Percentiles rank a stretch among this genome's conserved stretches.
Evolutionary conservation across 1,284 basidiomycete genomes (phyloP).

Genomic region (Sphaerobolus stellatus): DNA sequence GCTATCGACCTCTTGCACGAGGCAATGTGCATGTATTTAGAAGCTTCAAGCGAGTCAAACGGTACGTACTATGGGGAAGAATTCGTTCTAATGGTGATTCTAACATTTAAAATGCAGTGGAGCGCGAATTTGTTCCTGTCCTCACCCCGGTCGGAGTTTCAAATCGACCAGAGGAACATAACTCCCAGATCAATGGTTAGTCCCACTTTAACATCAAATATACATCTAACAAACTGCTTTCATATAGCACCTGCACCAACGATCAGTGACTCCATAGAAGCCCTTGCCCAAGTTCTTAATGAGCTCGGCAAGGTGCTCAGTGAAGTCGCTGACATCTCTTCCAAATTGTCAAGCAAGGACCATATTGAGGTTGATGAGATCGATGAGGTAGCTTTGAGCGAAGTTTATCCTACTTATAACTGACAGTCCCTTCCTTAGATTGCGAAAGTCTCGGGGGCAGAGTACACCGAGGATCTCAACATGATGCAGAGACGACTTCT

Average conservation of each 20-base stretch:
- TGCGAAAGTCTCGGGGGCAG: conserved; percentile 51
- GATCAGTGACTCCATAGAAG: conserved; percentile 71
- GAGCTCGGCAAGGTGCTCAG: conserved; percentile 62
- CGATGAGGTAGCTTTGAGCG: conserved; percentile 51
- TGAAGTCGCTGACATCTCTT: conserved; percentile 65
- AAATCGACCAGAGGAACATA: conserved; percentile 45
- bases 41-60: conserved; percentile 66
- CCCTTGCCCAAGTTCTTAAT: conserved; percentile 60
- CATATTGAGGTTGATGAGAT: conserved; percentile 71
- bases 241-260: conserved; percentile 69
- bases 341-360: conserved; percentile 70
- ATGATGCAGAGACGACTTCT: conserved; percentile 65
- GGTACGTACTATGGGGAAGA: conserved; percentile 44
- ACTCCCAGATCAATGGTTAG: conserved; percentile 41
- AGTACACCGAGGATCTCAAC: conserved; percentile 62
- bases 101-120: conserved; percentile 28
- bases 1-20: conserved; percentile 58
- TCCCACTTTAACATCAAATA: conserved; percentile 17
- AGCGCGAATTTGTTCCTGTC: conserved; percentile 65
- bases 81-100: too few species aligned
- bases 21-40: conserved; percentile 64
- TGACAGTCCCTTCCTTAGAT: conserved; percentile 39
- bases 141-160: conserved; percentile 59
- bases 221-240: conserved; percentile 15
- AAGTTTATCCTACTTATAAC: background rate